Percentiles rank a stretch among this genome's conserved stretches.
Evolutionary conservation across 1,139 yeast species (phyloP).

Genomic region (Pichia norvegensis): DNA sequence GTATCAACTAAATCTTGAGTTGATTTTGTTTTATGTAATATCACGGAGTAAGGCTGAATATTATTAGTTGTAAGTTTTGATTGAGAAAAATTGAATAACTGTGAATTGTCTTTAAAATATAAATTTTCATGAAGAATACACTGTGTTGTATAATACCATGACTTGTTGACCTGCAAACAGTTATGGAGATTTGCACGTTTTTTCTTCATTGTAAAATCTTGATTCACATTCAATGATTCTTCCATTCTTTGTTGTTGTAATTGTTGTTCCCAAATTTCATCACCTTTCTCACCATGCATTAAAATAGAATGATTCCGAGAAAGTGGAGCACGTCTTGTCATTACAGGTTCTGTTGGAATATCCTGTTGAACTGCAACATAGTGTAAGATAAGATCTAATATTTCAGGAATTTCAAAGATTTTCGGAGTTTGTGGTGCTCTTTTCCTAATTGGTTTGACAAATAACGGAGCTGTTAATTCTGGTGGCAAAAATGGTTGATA

Average conservation of each 20-base stretch:
- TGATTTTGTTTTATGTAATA: conserved; percentile 43
- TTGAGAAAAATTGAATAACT: conserved; percentile 28
- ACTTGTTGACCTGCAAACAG: conserved; percentile 60
- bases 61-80: not conserved
- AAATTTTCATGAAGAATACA: conserved; percentile 50
- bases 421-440: conserved; percentile 1
- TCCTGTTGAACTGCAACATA: conserved; percentile 50
- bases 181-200: conserved; percentile 34
- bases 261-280: conserved; percentile 37
- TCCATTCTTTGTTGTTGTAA: not conserved
- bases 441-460: not conserved
- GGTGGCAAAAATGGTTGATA: not conserved
- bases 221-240: not conserved
- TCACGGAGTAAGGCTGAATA: conserved; percentile 31
- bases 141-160: conserved; percentile 53
- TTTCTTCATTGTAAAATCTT: not conserved
- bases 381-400: conserved; percentile 51
- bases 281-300: conserved; percentile 52
- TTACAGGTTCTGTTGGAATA: conserved; percentile 53
- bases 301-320: conserved; percentile 53
- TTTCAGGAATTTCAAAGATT: conserved; percentile 73
- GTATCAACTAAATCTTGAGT: conserved; percentile 37
- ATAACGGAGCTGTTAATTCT: not conserved
- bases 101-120: conserved; percentile 43
- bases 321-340: conserved; percentile 58